These are phyloP conservation scores for Rhodotorula mucilaginosa DNA, from an alignment of 1,284 basidiomycete genomes.

Conservation along the genomic window DNA sequence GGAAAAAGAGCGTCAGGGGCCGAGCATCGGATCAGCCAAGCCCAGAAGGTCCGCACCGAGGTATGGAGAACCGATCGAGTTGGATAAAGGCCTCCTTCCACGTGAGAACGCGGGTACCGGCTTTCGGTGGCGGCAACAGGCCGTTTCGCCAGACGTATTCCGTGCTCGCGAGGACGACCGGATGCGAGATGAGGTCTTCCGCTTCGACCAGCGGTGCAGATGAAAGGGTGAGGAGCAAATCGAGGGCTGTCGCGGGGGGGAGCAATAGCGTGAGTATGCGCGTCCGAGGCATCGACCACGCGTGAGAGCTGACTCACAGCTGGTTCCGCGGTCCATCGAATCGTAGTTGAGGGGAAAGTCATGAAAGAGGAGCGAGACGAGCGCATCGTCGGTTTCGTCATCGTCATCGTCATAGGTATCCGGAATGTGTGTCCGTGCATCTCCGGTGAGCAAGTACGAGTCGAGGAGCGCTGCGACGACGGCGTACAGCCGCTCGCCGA, in stretches of 20 bases:
- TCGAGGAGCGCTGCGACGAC: conserved; percentile 39
- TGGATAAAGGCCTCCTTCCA: conserved; percentile 35
- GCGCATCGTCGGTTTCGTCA: conserved; percentile 37
- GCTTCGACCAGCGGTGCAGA: conserved; percentile 39
- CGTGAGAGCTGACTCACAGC: conserved; percentile 21
- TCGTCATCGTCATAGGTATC: conserved; percentile 3
- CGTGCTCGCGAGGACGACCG: conserved; percentile 40
- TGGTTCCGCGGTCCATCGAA: conserved; percentile 39
- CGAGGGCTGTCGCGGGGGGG: conserved; percentile 28
- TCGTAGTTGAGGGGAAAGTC: conserved; percentile 41
- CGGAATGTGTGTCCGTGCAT: conserved; percentile 10
- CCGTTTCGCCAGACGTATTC: conserved; percentile 43
- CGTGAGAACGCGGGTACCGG: conserved; percentile 4
- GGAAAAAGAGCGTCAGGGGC: not conserved
- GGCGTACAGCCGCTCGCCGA: conserved; percentile 39
- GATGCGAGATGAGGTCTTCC: conserved; percentile 40
- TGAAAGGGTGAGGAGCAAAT: conserved; percentile 37
- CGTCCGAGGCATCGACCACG: not conserved
- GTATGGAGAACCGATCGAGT: conserved; percentile 40
- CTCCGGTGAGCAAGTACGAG: conserved; percentile 35
- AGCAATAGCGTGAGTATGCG: not conserved
- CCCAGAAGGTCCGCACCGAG: conserved; percentile 12
- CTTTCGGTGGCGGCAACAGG: conserved; percentile 28
- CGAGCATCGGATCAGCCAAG: not conserved
- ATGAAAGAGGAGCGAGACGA: conserved; percentile 37